Evolutionary conservation across 2,329 filamentous ascomycete genomes (phyloP).

Genomic region (Zasmidium cellare): DNA sequence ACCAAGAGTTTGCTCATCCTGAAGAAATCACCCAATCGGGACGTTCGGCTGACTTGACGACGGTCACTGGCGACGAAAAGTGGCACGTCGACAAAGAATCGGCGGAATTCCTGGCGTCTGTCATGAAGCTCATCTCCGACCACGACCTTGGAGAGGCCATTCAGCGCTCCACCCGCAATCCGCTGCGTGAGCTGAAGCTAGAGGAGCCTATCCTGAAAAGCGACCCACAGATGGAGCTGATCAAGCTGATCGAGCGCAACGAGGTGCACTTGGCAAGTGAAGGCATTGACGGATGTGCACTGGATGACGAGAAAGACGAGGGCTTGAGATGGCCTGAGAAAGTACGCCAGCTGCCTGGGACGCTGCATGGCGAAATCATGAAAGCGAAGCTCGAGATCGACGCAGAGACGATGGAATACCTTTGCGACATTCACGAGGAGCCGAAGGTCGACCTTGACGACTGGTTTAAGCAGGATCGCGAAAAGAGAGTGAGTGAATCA

Average conservation of each 20-base stretch:
- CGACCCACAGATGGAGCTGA: conserved; percentile 48
- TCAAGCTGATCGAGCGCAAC: conserved; percentile 36
- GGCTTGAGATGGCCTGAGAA: conserved; percentile 42
- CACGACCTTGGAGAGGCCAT: not conserved
- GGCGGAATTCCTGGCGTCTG: conserved; percentile 23
- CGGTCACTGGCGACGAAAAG: conserved; percentile 15
- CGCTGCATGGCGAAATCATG: conserved; percentile 15
- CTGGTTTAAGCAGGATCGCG: conserved; percentile 18
- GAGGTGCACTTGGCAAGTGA: conserved; percentile 13
- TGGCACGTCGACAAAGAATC: conserved; percentile 32
- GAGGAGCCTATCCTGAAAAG: conserved; percentile 49
- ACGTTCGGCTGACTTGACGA: not conserved
- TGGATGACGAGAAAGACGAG: conserved; percentile 45
- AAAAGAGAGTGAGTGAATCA: conserved; percentile 25
- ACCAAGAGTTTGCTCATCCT: conserved; percentile 9
- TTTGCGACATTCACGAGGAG: conserved; percentile 37
- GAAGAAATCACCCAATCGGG: not conserved
- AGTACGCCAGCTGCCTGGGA: conserved; percentile 11
- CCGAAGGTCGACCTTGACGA: conserved; percentile 16
- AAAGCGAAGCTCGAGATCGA: conserved; percentile 42
- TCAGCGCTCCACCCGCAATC: not conserved
- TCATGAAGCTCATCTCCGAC: conserved; percentile 7
- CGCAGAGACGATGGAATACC: conserved; percentile 35
- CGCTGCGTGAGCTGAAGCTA: conserved; percentile 35
- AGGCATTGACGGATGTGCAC: conserved; percentile 31